Evolutionary conservation across 345 rosid species (phyloP), one percentile per base, ranked within the genome.

Genomic region (Aquilaria malaccensis): DNA sequence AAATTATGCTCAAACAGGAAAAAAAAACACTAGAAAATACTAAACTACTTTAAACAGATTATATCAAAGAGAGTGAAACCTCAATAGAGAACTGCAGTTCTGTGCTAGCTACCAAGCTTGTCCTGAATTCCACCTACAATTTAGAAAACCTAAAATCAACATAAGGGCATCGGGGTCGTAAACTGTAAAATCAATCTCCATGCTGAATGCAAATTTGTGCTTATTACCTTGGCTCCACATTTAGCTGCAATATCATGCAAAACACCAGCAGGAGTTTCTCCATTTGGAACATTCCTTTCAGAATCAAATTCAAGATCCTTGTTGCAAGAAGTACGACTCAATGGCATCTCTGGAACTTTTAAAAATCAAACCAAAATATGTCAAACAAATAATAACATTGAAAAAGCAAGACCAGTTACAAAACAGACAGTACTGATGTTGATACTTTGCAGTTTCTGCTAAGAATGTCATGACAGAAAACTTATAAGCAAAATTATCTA

Each of bases 191-290:
- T 37, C 7, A 37, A 37, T 37, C 3, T 37, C 7, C 5, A 9
- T 73, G 85, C 70, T 79, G 86, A 64, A 22, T 22, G 22, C 86
- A 72, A 55, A 67, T 80, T 58, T 46, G 29, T 56, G 33, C 57
- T 67, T 60, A 68, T 51, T 81, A 91, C 99, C 96, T 87, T 95
- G 60, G 89, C 52, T 72, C 97, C 96, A 74, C 91, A 88, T 74
- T 82, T 88, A 69, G 63, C 70, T 37, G 97, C 98, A 77, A 95
- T 95, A 51, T 76, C 90, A 66, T 79, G 91, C 66, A 95, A 70
- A 58, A 71, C 84, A 55, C 62, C 77, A 60, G 76, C 85, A 7
- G 92, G 73, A 70, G 80, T 73, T 72, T 89, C 96, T 58, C 77
- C 79, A 71, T 55, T 70, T 63, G 83, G 50, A 74, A 74, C 79